Evolutionary conservation across 2,329 filamentous ascomycete species (phyloP), one percentile per base, ranked within the genome.

Genomic region (Aureobasidium sp.): DNA sequence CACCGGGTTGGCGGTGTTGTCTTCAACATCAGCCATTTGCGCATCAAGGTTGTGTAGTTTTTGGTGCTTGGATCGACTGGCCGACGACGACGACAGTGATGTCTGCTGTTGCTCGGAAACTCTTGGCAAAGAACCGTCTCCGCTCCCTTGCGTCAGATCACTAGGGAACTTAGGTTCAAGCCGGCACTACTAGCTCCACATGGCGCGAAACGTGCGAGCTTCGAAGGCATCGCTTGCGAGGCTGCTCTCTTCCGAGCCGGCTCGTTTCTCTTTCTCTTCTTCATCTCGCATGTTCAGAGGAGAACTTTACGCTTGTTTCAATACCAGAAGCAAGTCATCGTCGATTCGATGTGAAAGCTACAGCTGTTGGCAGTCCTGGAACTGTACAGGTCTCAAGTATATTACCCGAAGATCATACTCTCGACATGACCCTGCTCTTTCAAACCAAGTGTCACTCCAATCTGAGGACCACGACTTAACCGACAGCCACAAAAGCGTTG

Each of bases 1-100:
- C 66, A 94, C 92, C 64, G 76, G 74, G 67, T 76, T 76, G 66
- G 92, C 87, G 72, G 86, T 85, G 61, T 85, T 78, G 71, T 91
- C 89, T 76, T 92, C 93, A 69, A 85, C 87, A 80, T 97, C 95
- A 73, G 95, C 93, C 95, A 98, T 98, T 50, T 65, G 54, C 60
- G 60, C 60, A 64, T 64, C 48, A 54, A 55, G 59, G 47, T 62
- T 51, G 45, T 36, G 29, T n/a, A 13, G 29, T 50, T 50, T 47
- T 48, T 40, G 23, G 43, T 50, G 45, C 25, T 45, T 36, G 48
- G 58, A 61, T 31, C n/a, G n/a, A 38, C 20, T 45, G 27, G 29
- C 20, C 20, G 36, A 31, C 36, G 23, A n/a, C n/a, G n/a, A 43
- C 59, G 47, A 62, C 36, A 33, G 33, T 62, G 36, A 31, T 53